Evolutionary conservation across 2,329 filamentous ascomycete species (phyloP), one percentile per base, ranked within the genome.

Genomic region (Neurospora sp.): DNA sequence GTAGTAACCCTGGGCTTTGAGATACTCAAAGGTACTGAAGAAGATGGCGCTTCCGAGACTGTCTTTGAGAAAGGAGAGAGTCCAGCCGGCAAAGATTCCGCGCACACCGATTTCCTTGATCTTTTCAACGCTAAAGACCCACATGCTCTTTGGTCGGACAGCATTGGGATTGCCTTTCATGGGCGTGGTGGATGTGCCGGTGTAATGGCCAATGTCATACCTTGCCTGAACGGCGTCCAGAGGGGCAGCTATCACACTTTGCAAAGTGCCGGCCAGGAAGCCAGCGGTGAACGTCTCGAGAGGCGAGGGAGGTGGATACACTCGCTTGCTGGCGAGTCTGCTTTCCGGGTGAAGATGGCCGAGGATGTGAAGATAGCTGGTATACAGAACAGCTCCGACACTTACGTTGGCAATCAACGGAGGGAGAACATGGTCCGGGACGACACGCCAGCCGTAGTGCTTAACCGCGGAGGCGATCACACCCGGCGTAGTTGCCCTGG

Each of bases 351-450:
- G 89, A 2, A 93, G 82, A 1, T 77, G 79, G 17, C 86, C 89
- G 1, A 94, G 83, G 46, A 89, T 87, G 72, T 92, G 89, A 19
- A 93, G 84, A 76, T 94, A 94, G 74, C 86, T 88, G 1, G 91
- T 92, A 79, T 93, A 94, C 17, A 93, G 81, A 3, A 93, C 86
- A 1, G 90, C 90, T 2, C 91, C 91, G 67, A 93, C 89, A 43
- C 86, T 87, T 0, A 92, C 86, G 74, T 93, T 94, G 40, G 91
- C 91, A 19, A 92, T 81, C 57, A 93, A 82, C 15, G 91, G 91
- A 57, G 91, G 91, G 23, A 93, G 80, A n/a, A 93, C 87, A 80
- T 93, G 90, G 72, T 92, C 89, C 0, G 90, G 91, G 11, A 94
- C 84, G 69, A 93, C 89, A 23, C 84, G 81, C 91, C 91, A 93